Evolutionary conservation across 2,329 filamentous ascomycete species (phyloP), one percentile per base, ranked within the genome.

Genomic region (Aureobasidium melanogenum): DNA sequence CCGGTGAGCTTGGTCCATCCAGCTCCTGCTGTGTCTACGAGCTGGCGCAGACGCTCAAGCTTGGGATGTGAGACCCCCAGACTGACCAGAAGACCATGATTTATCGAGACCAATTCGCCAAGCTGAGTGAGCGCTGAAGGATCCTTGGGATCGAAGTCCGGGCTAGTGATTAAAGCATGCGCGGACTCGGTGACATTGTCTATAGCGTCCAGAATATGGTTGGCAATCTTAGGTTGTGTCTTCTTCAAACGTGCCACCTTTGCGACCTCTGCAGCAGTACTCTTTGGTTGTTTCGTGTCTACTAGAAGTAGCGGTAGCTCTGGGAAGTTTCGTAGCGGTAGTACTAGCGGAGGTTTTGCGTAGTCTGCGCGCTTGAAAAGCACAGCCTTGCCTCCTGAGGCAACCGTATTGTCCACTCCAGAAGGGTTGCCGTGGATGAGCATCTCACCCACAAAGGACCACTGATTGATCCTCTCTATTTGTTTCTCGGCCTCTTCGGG

Each of bases 1-100:
- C 94, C 94, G 0, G 94, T 99, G 62, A 99, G 82, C 74, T 99
- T 99, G 14, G 94, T 97, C 92, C 92, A 99, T 32, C 94, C 94
- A 61, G 97, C 88, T 43, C 88, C 88, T 61, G 91, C 84, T 67
- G 94, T 86, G 67, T 99, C 93, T 52, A 96, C 88, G 28, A 99
- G 79, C 75, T 96, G 93, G 64, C 94, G 86, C 67, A 99, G 86
- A 34, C 93, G 85, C 76, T 99, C 94, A 28, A 99, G 81, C 50
- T 91, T 87, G 0, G 94, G 95, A 73, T 99, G 94, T 1, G 92
- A 97, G 30, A 97, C 94, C 8, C 94, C 94, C 3, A 99, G 79
- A 0, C 91, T 88, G n/a, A 91, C 87, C 24, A 99, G 80, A 47
- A 97, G 81, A 26, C 93, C 94, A 72, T 99, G 94, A 71, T 99